Percentiles rank a stretch among this genome's conserved stretches.
Conservation (phyloP, 495 filamentous ascomycete genomes). For the Stereocaulon alpinum region DNA sequence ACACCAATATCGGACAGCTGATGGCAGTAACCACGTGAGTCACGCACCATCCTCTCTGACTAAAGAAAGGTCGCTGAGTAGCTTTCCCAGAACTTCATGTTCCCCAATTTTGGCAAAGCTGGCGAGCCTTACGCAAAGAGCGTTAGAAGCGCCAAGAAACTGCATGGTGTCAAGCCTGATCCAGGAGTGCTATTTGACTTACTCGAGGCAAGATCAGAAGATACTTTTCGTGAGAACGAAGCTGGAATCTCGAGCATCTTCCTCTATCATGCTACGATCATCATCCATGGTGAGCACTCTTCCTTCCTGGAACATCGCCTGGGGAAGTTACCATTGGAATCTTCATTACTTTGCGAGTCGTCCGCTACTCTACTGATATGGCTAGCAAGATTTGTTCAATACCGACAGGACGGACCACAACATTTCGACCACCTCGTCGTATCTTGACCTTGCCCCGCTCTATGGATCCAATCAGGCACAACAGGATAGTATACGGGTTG, state of each 20-base stretch:
- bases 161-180: constrained; percentile 52
- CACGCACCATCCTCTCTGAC: constrained; percentile 4
- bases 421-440: constrained; percentile 60
- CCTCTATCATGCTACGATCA: constrained; percentile 69
- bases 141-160: constrained; percentile 41
- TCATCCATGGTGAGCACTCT: constrained; percentile 52
- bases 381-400: constrained; percentile 38
- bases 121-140: constrained; percentile 52
- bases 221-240: constrained; percentile 37
- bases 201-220: constrained; percentile 6
- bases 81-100: constrained; percentile 32
- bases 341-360: background rate
- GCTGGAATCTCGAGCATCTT: constrained; percentile 54
- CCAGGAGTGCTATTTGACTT: constrained; percentile 56
- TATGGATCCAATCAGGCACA: constrained; percentile 60
- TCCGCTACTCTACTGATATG: background rate
- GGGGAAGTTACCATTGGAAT: no score
- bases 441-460: constrained; percentile 64
- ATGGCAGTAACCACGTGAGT: constrained; percentile 33
- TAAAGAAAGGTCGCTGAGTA: background rate
- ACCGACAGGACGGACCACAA: constrained; percentile 41
- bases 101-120: constrained; percentile 44
- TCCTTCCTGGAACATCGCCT: background rate
- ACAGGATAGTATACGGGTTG: constrained; percentile 54
- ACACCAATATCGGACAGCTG: constrained; percentile 29